Conservation (phyloP, 768 basidiomycete species). For the Lentinula sp. region DNA sequence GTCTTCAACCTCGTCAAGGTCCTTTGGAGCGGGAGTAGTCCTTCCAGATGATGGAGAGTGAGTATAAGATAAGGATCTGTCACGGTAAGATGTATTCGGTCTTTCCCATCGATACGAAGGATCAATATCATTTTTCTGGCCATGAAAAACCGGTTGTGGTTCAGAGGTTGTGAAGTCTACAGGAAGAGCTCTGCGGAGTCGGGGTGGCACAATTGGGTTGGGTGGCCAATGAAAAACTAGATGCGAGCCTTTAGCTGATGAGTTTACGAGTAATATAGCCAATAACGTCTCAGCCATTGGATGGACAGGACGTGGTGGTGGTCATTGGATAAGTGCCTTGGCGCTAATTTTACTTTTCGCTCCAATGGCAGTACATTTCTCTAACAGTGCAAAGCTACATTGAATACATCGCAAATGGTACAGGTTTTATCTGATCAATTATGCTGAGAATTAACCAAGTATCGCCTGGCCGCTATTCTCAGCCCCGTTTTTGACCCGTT, state of each 20-base stretch:
- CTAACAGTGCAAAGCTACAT: too few relatives aligned
- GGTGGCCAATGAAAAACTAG: constrained; percentile 87
- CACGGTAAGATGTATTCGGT: constrained; percentile 33
- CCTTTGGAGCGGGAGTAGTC: constrained; percentile 44
- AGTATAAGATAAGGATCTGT: constrained; percentile 48
- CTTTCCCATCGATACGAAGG: constrained; percentile 63
- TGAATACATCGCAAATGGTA: too few relatives aligned
- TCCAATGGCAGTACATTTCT: too few relatives aligned
- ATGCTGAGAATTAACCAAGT: too few relatives aligned
- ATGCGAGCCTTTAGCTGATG: constrained; percentile 74
- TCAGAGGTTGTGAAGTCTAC: constrained; percentile 50
- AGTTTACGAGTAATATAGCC: constrained; percentile 77
- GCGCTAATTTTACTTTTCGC: background rate
- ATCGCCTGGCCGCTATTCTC: too few relatives aligned
- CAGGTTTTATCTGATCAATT: too few relatives aligned
- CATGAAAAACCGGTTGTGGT: constrained; percentile 26
- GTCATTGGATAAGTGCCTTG: background rate
- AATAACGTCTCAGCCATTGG: constrained; percentile 74
- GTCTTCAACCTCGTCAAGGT: constrained; percentile 28
- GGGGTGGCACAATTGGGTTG: constrained; percentile 50
- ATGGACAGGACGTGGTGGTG: background rate
- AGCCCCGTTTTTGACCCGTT: too few relatives aligned
- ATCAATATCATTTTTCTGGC: constrained; percentile 14
- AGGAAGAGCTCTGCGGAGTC: constrained; percentile 69
- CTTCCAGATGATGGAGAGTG: constrained; percentile 43